Evolutionary conservation across 192 early-diverging fungal species (phyloP), one percentile per base, ranked within the genome.

Genomic region (Glomus cerebriforme): DNA sequence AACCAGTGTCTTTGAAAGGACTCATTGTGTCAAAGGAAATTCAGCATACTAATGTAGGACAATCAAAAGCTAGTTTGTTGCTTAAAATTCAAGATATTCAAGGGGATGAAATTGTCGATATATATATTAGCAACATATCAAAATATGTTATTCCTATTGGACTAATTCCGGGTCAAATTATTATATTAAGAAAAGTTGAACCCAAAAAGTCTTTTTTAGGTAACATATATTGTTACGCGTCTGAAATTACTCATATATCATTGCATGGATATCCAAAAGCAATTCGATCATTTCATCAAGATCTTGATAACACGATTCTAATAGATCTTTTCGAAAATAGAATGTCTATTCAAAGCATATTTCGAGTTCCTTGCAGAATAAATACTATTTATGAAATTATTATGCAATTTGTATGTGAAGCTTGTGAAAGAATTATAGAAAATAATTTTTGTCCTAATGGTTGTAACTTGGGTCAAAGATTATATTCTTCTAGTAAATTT

Each of bases 291-390:
- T 35, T 69, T 12, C 2, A 27, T 64, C 62, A 64, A 12, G 27
- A 64, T 13, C 62, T 64, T 15, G 26, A 31, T 17, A 17, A 64
- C 29, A 64, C 13, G 29, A 29, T 39, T 19, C 7, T 69, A 24
- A 37, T 69, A n/a, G 67, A 69, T 37, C 31, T 37, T 35, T 69
- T 37, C 24, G 22, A 69, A 31, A 19, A 15, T n/a, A 12, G 27
- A 26, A 32, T 65, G 17, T 26, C 67, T 31, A n/a, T 35, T 17
- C 34, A 69, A 35, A 39, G 31, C 17, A 6, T 37, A 22, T 69
- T 31, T 39, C 67, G 67, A 35, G 19, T 69, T n/a, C 37, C 12
- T 69, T 69, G 67, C 32, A 69, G 22, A 35, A 69, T 69, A n/a
- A 39, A 3, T n/a, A 15, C 39, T 10, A 10, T 69, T 24, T 69